Evolutionary conservation across 306 rosid genomes (phyloP), one percentile per base, ranked within the genome.

Genomic region (Sesbania bispinosa): DNA sequence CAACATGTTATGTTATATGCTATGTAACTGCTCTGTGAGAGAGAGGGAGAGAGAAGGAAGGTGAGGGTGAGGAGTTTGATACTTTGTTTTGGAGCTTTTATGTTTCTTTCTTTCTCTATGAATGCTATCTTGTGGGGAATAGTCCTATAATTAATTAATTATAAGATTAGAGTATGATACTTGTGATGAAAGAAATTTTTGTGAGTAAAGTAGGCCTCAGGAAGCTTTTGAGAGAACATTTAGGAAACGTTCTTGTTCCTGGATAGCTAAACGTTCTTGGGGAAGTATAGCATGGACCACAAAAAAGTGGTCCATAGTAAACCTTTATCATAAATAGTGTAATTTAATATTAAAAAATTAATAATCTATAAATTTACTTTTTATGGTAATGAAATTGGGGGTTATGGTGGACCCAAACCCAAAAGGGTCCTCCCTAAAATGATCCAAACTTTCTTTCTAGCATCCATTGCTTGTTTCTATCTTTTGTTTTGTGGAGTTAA

Each of bases 61-160:
- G 73, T 35, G 43, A 58, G 14, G 35, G 9, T 5, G 30, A 16
- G 38, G 54, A 77, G 42, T 41, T 45, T 41, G 70, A 26, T 51
- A 57, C 41, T 16, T 51, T 75, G 57, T 54, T 75, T 63, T 26
- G 19, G 63, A 77, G 30, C 62, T 26, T n/a, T 38, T 71, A 61
- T 76, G 54, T 16, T 46, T 45, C 20, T 24, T 33, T 7, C 11
- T 33, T 32, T 52, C 33, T 11, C 19, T 16, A n/a, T 18, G 24
- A 54, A 32, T 55, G 20, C 35, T 39, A 52, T 58, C 53, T 16
- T 38, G 23, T 24, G 10, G 10, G 20, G 58, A 68, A 36, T 60
- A 29, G 57, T 41, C 72, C 38, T 42, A 39, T 7, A 43, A 54
- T 14, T 43, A 50, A 67, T 21, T 65, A 32, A 46, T 61, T 57